phyloP scores from a whole-genome alignment of 371 early-diverging fungal species.

The Mucor irregularis region DNA sequence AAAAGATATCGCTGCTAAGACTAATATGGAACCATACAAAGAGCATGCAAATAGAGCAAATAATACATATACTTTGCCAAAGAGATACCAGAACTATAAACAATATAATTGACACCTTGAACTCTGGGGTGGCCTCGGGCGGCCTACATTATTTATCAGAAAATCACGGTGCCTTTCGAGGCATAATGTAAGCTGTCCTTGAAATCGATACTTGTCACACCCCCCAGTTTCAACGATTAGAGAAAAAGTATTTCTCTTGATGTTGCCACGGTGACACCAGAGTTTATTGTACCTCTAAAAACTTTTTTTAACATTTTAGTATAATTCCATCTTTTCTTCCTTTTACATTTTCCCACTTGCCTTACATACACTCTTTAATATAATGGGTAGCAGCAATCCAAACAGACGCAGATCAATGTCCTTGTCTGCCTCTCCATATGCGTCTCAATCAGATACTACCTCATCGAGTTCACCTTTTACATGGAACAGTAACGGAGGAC shows the following conservation, averaged over 20 bases:
- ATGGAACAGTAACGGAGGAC: slow-evolving; percentile 5
- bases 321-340: neutral
- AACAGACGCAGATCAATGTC: slow-evolving; percentile 17
- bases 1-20: too few relatives aligned
- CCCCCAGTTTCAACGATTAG: too few relatives aligned
- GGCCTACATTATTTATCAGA: neutral
- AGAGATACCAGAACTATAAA: too few relatives aligned
- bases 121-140: too few relatives aligned
- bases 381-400: neutral
- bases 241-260: too few relatives aligned
- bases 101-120: too few relatives aligned
- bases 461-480: neutral
- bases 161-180: too few relatives aligned
- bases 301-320: neutral
- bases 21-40: too few relatives aligned
- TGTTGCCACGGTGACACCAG: neutral
- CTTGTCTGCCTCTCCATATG: neutral
- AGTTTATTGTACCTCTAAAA: neutral
- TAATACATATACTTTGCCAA: too few relatives aligned
- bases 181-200: too few relatives aligned
- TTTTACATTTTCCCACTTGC: slow-evolving; percentile 3
- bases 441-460: slow-evolving; percentile 6
- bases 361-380: neutral
- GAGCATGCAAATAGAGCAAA: too few relatives aligned
- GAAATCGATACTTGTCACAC: too few relatives aligned